Evolutionary conservation across 345 rosid species (phyloP).

Genomic region (Syzygium oleosum): DNA sequence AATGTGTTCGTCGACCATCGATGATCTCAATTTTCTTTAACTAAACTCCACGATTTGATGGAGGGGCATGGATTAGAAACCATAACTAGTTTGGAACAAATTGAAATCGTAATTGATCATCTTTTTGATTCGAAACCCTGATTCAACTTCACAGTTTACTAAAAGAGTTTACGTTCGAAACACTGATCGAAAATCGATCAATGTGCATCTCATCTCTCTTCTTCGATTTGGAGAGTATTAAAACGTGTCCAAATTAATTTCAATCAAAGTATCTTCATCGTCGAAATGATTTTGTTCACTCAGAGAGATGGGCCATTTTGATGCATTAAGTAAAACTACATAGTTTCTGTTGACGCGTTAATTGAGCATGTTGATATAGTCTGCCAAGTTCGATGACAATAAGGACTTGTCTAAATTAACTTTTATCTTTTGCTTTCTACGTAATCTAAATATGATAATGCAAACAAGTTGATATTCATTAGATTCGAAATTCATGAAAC

Average conservation of each 20-base stretch:
- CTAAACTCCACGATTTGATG: no score
- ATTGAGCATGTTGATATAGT: not conserved
- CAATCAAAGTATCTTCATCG: not conserved
- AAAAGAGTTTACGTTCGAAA: not conserved
- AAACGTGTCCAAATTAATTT: not conserved
- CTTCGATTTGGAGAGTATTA: not conserved
- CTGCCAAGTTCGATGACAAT: not conserved
- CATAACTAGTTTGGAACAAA: not conserved
- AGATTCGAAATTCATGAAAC: no score
- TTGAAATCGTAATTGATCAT: not conserved
- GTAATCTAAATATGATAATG: no score
- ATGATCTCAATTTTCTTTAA: no score
- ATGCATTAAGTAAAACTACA: not conserved
- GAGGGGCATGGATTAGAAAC: not conserved
- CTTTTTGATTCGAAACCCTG: not conserved
- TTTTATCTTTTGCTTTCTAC: no score
- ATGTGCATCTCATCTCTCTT: not conserved
- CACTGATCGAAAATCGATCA: not conserved
- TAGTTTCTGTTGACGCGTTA: not conserved
- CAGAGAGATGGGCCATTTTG: not conserved
- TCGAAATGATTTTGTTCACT: not conserved
- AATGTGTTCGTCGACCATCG: no score
- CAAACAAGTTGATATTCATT: no score
- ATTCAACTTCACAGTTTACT: not conserved
- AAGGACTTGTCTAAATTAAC: no score